Conservation (phyloP, 2,329 filamentous ascomycete genomes). For the Ascochyta fabae region DNA sequence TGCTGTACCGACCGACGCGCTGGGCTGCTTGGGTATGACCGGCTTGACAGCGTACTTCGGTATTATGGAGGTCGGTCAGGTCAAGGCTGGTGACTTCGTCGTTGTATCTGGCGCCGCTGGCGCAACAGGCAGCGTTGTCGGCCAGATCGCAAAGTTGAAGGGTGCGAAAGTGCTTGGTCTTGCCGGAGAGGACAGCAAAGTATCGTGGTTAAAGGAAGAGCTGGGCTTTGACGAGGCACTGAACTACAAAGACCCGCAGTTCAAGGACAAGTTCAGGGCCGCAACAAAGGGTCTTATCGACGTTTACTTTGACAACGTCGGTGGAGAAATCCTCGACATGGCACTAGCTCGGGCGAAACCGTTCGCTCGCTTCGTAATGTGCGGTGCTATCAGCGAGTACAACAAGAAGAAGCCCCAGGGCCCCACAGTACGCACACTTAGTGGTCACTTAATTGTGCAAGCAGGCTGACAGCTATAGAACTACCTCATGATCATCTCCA, state of each 20-base stretch:
- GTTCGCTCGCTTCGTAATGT: conserved; percentile 53
- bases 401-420: conserved; percentile 57
- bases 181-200: conserved; percentile 61
- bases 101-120: conserved; percentile 80
- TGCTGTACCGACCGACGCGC: conserved; percentile 63
- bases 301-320: conserved; percentile 61
- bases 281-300: conserved; percentile 59
- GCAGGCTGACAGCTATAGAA: conserved; percentile 38
- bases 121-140: conserved; percentile 76
- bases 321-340: conserved; percentile 57
- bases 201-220: conserved; percentile 60
- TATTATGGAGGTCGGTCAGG: conserved; percentile 70
- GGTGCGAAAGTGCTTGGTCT: conserved; percentile 61
- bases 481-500: conserved; percentile 53
- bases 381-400: conserved; percentile 55
- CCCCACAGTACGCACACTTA: conserved; percentile 48
- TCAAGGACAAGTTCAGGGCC: conserved; percentile 55
- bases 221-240: conserved; percentile 62
- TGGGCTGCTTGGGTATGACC: conserved; percentile 64
- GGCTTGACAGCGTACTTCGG: conserved; percentile 80
- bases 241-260: conserved; percentile 62
- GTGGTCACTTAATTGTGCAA: neutral
- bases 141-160: conserved; percentile 78
- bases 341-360: conserved; percentile 52
- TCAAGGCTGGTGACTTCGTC: conserved; percentile 74